Evolutionary conservation across 192 early-diverging fungal species (phyloP).

Genomic region (Linnemannia schmuckeri): DNA sequence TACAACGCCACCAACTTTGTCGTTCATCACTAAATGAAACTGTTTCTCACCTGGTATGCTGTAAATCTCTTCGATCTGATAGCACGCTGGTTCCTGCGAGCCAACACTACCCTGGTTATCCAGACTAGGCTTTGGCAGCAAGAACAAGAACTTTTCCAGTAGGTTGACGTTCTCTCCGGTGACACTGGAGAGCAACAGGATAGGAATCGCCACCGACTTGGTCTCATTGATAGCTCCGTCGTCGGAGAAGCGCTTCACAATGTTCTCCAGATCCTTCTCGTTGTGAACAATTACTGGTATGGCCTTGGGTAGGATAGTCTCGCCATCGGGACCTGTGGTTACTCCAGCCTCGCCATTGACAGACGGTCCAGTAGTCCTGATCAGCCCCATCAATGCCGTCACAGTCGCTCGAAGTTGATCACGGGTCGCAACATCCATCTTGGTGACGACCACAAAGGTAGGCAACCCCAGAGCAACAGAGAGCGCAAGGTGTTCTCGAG

Average conservation of each 20-base stretch:
- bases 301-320: constrained; percentile 17
- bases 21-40: not conserved
- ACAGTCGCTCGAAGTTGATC: constrained; percentile 62
- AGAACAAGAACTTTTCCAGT: constrained; percentile 75
- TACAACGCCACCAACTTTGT: not conserved
- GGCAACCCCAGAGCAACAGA: constrained; percentile 86
- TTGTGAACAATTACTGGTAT: constrained; percentile 59
- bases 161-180: constrained; percentile 79
- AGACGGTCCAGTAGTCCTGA: constrained; percentile 58
- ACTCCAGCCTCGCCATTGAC: constrained; percentile 57
- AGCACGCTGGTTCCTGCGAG: constrained; percentile 67
- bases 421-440: constrained; percentile 79
- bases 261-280: constrained; percentile 55
- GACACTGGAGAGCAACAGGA: constrained; percentile 89
- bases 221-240: constrained; percentile 34
- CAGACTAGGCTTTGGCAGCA: constrained; percentile 73
- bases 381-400: constrained; percentile 62
- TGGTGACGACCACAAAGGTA: constrained; percentile 88
- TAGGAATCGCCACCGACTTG: constrained; percentile 75
- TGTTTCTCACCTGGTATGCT: constrained; percentile 67
- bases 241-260: constrained; percentile 53
- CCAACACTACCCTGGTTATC: constrained; percentile 32
- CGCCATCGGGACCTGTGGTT: not conserved
- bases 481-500: constrained; percentile 83
- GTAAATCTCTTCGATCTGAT: constrained; percentile 89